Percentiles rank a stretch among this genome's conserved stretches.
Conservation (phyloP, 2,329 filamentous ascomycete genomes). For the Aspergillus sp. region DNA sequence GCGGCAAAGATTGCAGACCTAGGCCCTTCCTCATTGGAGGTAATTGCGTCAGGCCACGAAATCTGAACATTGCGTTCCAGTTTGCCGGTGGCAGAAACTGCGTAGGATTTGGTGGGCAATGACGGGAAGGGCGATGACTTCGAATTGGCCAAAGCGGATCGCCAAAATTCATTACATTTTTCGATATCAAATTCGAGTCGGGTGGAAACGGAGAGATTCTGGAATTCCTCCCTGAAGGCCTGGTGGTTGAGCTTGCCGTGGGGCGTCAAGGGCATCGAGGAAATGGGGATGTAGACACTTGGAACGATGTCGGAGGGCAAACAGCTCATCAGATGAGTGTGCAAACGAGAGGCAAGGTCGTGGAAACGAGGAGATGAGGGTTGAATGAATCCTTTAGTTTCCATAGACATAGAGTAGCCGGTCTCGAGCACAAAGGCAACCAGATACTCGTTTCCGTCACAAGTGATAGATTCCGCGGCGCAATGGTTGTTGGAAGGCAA, state of each 20-base stretch:
- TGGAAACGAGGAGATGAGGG: constrained; percentile 10
- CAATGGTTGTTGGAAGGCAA: constrained; percentile 12
- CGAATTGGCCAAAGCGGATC: constrained; percentile 8
- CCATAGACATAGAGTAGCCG: too few relatives aligned
- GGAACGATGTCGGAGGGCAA: constrained; percentile 32
- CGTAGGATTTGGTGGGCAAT: constrained; percentile 7
- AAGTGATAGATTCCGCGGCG: constrained; percentile 12
- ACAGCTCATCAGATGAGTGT: constrained; percentile 15
- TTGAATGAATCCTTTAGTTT: constrained; percentile 4
- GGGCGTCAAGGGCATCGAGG: constrained; percentile 24
- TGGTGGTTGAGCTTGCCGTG: constrained; percentile 30
- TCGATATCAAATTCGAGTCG: constrained; percentile 14
- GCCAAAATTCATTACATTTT: constrained; percentile 17
- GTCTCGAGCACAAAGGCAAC: constrained; percentile 16
- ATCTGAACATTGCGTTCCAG: constrained; percentile 2
- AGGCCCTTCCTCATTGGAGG: neutral
- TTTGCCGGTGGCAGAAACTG: constrained; percentile 5
- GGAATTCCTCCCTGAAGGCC: constrained; percentile 10
- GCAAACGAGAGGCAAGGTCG: constrained; percentile 8
- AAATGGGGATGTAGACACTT: constrained; percentile 27
- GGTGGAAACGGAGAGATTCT: constrained; percentile 5
- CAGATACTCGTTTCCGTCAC: constrained; percentile 3
- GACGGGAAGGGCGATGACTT: constrained; percentile 4
- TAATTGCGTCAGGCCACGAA: constrained; percentile 10
- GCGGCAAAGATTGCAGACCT: constrained; percentile 36